phyloP scores from a whole-genome alignment of 2,329 filamentous ascomycete species.

The Aspergillus versicolor region DNA sequence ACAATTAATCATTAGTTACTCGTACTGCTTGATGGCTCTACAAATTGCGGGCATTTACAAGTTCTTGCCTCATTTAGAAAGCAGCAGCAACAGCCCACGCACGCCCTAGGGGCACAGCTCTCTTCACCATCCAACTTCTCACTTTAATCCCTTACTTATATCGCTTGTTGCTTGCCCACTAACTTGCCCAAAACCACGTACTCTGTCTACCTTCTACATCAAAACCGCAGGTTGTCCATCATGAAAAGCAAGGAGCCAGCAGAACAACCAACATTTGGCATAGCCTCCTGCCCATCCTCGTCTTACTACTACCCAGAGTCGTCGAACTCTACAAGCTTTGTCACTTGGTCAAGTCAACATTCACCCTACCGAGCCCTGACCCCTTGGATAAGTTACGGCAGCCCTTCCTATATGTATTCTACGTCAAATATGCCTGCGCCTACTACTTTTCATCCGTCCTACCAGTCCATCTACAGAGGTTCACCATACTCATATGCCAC shows the following conservation, averaged over 20 bases:
- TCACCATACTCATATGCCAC: not conserved
- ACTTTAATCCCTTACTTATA: not conserved
- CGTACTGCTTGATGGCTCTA: not conserved
- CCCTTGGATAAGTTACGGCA: constrained; percentile 3
- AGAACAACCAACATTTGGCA: not conserved
- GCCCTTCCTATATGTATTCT: not conserved
- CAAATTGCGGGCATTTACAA: not conserved
- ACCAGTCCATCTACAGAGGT: not conserved
- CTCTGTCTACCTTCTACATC: not conserved
- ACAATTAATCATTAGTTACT: not conserved
- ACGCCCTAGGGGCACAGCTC: not conserved
- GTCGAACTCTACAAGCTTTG: not conserved
- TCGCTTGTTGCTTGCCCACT: not conserved
- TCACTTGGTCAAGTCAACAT: not conserved
- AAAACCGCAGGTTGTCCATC: too few relatives aligned
- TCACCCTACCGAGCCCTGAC: not conserved
- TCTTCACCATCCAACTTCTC: not conserved
- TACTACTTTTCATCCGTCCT: not conserved
- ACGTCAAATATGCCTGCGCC: not conserved
- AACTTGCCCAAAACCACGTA: too few relatives aligned
- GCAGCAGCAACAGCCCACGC: not conserved
- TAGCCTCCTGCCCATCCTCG: not conserved
- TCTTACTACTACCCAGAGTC: not conserved
- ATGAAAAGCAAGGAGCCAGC: not conserved
- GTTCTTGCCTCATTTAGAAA: not conserved